Evolutionary conservation across 2,329 filamentous ascomycete species (phyloP).

Genomic region (Rachicladosporium sp.): DNA sequence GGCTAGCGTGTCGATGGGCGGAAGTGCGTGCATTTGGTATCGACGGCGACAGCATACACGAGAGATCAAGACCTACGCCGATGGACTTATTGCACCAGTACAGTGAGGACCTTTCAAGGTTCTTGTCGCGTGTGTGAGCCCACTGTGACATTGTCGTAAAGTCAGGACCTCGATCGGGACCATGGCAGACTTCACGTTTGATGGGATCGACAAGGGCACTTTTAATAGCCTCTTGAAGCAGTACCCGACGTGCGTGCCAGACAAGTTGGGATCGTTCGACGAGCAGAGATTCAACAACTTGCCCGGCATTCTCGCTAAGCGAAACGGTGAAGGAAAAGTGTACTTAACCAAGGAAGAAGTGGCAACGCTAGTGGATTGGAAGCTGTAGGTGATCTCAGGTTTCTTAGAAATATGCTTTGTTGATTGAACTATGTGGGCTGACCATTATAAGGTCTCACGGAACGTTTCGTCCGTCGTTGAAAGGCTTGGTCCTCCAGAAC

Average conservation of each 20-base stretch:
- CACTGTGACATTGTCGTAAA: no score
- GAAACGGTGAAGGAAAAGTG: conserved; percentile 19
- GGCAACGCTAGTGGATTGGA: conserved; percentile 55
- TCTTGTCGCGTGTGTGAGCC: no score
- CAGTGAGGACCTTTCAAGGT: no score
- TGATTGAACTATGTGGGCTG: conserved; percentile 4
- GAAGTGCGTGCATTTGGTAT: no score
- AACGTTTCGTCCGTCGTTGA: conserved; percentile 36
- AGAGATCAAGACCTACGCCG: no score
- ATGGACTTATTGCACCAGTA: no score
- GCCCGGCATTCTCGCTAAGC: conserved; percentile 33
- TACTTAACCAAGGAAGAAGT: conserved; percentile 47
- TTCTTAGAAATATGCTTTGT: no score
- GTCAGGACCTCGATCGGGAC: no score
- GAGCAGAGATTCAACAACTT: conserved; percentile 46
- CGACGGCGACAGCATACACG: no score
- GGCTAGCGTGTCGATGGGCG: no score
- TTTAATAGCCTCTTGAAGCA: conserved; percentile 14
- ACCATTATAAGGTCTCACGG: conserved; percentile 33
- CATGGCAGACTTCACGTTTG: conserved; percentile 4
- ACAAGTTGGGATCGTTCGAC: conserved; percentile 44
- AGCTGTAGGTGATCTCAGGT: conserved; percentile 42
- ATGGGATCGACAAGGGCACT: conserved; percentile 11
- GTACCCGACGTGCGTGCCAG: conserved; percentile 15
- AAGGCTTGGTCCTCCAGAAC: conserved; percentile 46